These are phyloP conservation scores for Perilla frutescens DNA, from an alignment of 257 asterid genomes.

Conservation along the genomic window DNA sequence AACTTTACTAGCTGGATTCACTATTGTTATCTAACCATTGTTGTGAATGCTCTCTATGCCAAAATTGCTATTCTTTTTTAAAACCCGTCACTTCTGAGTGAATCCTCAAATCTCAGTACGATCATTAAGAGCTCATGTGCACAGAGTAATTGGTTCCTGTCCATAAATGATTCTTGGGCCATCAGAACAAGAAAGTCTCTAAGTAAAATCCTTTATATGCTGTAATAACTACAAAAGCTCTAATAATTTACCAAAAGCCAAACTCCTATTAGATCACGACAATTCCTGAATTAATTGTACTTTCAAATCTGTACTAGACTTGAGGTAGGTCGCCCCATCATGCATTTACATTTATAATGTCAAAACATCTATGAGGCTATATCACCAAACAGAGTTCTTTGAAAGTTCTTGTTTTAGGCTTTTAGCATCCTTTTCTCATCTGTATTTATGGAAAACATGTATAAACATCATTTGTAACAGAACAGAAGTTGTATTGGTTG, in stretches of 20 bases:
- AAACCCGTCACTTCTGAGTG: not conserved
- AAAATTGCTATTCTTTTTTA: not conserved
- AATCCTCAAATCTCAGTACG: not conserved
- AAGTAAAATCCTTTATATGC: not conserved
- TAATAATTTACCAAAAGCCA: not conserved
- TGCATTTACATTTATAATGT: conserved; percentile 9
- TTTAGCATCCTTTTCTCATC: conserved; percentile 15
- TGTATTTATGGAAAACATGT: conserved; percentile 40
- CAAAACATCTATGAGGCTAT: not conserved
- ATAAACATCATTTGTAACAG: conserved; percentile 63
- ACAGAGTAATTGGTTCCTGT: not conserved
- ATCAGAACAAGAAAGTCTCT: not conserved
- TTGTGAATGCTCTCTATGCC: not conserved
- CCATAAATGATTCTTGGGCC: not conserved
- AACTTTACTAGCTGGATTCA: not conserved
- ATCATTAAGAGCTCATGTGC: not conserved
- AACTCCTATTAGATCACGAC: not conserved
- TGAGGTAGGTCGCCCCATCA: not conserved
- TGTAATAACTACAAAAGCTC: not conserved
- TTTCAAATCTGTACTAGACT: conserved; percentile 3
- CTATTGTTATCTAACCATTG: not conserved
- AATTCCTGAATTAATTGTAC: not conserved
- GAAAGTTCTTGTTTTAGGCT: not conserved
- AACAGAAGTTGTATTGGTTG: conserved; percentile 83
- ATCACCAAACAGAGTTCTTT: not conserved